Percentiles rank a stretch among this genome's conserved stretches.
Conservation (phyloP, 2,329 filamentous ascomycete genomes). For the Microcera coccophila region DNA sequence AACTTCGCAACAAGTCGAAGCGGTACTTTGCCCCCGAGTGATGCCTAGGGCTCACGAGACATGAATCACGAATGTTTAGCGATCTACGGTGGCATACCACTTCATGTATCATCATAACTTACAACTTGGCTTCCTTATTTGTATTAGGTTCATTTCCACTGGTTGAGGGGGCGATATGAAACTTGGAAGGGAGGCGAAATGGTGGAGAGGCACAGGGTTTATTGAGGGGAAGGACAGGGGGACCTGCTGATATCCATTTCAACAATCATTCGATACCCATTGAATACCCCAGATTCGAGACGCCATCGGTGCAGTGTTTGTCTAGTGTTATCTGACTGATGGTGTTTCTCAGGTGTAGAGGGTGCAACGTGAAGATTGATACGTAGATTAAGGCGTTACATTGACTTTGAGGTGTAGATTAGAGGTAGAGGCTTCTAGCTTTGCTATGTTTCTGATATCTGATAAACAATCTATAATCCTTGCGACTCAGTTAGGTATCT, state of each 20-base stretch:
- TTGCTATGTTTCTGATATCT: no score
- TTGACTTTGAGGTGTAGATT: no score
- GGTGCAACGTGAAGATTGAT: no score
- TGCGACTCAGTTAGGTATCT: no score
- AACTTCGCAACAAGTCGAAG: constrained; percentile 62
- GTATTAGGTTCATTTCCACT: constrained; percentile 1
- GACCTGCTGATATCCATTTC: constrained; percentile 13
- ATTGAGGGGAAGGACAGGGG: neutral
- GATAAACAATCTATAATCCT: no score
- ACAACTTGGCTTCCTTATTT: constrained; percentile 3
- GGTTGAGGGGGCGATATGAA: neutral
- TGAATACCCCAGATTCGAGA: constrained; percentile 20
- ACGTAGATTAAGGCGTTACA: no score
- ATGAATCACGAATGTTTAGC: constrained; percentile 21
- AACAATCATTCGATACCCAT: no score
- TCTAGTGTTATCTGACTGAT: no score
- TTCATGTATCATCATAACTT: constrained; percentile 10
- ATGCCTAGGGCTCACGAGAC: constrained; percentile 9
- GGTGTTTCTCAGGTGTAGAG: no score
- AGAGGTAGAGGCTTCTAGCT: no score
- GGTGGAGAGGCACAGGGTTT: neutral
- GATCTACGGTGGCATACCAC: constrained; percentile 8
- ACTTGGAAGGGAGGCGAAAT: neutral
- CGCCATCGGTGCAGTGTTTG: no score
- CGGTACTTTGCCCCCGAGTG: constrained; percentile 68